These are phyloP conservation scores for Pisolithus microcarpus DNA, from an alignment of 768 basidiomycete species.

Conservation along the genomic window DNA sequence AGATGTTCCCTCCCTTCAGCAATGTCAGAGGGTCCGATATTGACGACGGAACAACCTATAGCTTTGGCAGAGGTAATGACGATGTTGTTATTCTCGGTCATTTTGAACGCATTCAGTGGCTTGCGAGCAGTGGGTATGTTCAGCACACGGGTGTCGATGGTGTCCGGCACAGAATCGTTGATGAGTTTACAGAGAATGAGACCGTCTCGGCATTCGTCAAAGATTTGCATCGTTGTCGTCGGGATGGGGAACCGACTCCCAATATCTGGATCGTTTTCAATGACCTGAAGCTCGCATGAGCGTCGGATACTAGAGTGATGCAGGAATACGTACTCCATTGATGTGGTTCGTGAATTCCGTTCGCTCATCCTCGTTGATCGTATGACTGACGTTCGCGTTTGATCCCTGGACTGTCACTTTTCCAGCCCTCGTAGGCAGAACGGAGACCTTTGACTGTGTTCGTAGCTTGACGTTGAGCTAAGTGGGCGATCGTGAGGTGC, in stretches of 20 bases:
- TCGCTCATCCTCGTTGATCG: conserved; percentile 95
- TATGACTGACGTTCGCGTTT: conserved; percentile 92
- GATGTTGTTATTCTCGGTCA: conserved; percentile 99
- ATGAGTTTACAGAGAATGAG: conserved; percentile 96
- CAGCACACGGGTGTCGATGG: conserved; percentile 96
- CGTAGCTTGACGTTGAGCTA: conserved; percentile 80
- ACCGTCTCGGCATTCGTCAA: conserved; percentile 94
- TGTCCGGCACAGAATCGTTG: conserved; percentile 99
- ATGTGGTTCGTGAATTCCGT: conserved; percentile 98
- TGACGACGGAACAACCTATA: conserved; percentile 97
- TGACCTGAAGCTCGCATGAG: conserved; percentile 49
- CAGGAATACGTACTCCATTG: conserved; percentile 62
- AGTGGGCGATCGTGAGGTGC: conserved; percentile 7
- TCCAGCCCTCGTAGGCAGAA: conserved; percentile 62
- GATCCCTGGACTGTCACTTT: conserved; percentile 94
- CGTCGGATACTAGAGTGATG: neutral
- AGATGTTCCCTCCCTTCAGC: conserved; percentile 93
- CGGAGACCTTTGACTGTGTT: conserved; percentile 38
- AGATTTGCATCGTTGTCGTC: conserved; percentile 95
- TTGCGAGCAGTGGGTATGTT: conserved; percentile 80
- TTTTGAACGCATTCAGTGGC: conserved; percentile 95
- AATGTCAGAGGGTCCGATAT: conserved; percentile 91
- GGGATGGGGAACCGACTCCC: conserved; percentile 82
- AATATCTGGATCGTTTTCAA: conserved; percentile 86
- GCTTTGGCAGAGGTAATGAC: conserved; percentile 97